Evolutionary conservation across 108 stramenopile genomes (phyloP).

Genomic region (Cyclostephanos tholiformis): DNA sequence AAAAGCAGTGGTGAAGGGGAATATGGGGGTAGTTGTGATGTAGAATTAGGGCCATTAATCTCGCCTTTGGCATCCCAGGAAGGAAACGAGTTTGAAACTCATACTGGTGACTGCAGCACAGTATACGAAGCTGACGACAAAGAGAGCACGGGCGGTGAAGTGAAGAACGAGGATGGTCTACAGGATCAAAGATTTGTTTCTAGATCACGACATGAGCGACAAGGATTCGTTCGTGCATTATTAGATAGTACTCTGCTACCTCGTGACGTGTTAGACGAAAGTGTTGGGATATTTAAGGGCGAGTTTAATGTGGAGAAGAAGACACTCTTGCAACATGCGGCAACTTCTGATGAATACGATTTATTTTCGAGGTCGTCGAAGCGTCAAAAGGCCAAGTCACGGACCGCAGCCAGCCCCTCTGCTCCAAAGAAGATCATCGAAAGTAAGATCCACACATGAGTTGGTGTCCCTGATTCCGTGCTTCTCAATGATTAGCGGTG

Average conservation of each 20-base stretch:
- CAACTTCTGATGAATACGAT: slow-evolving; percentile 87
- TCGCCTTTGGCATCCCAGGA: slow-evolving; percentile 18
- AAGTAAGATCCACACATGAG: not conserved
- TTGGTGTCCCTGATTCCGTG: slow-evolving; percentile 5
- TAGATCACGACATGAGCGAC: slow-evolving; percentile 32
- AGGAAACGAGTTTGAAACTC: slow-evolving; percentile 36
- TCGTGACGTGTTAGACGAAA: slow-evolving; percentile 79
- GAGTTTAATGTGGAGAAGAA: slow-evolving; percentile 85
- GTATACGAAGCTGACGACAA: slow-evolving; percentile 31
- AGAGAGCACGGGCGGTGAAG: slow-evolving; percentile 26
- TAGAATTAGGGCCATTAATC: slow-evolving; percentile 32
- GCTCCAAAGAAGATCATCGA: slow-evolving; percentile 2
- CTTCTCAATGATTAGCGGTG: slow-evolving; percentile 1
- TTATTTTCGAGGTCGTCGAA: slow-evolving; percentile 61
- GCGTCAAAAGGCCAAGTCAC: slow-evolving; percentile 20
- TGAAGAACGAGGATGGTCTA: not conserved
- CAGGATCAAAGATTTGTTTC: slow-evolving; percentile 15
- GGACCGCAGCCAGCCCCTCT: slow-evolving; percentile 12
- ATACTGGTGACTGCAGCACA: slow-evolving; percentile 39
- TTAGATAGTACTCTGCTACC: slow-evolving; percentile 79
- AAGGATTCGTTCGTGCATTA: slow-evolving; percentile 79
- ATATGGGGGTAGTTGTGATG: slow-evolving; percentile 22
- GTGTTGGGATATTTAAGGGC: slow-evolving; percentile 84
- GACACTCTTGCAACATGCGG: slow-evolving; percentile 83
- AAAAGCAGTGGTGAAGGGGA: slow-evolving; percentile 46